A percentile compares a stretch with the other conserved stretches of the same genome.
These are phyloP conservation scores for Agastache rugosa DNA, from an alignment of 257 asterid genomes.

Conservation along the genomic window DNA sequence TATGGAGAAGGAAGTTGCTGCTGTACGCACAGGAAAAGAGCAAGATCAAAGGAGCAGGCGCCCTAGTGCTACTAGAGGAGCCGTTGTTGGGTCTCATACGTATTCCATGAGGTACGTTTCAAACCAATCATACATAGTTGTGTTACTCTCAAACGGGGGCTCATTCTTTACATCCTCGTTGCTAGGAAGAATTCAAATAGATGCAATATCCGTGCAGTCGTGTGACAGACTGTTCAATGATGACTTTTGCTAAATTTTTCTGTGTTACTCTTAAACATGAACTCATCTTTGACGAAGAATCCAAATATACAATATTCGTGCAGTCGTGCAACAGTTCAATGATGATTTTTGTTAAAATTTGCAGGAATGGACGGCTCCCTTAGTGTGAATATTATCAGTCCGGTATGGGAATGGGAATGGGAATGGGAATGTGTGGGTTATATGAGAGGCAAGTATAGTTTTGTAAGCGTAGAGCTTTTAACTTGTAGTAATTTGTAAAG, in stretches of 20 bases:
- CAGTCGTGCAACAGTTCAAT: neutral
- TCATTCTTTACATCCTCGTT: constrained; percentile 6
- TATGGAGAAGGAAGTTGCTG: constrained; percentile 81
- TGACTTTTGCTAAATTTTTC: constrained; percentile 34
- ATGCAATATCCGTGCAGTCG: neutral
- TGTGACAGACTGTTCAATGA: neutral
- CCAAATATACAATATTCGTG: neutral
- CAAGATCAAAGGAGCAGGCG: constrained; percentile 67
- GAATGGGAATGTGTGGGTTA: constrained; percentile 17
- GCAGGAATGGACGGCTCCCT: constrained; percentile 49
- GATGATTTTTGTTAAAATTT: constrained; percentile 30
- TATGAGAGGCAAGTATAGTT: constrained; percentile 33
- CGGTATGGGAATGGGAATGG: neutral
- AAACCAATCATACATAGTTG: neutral
- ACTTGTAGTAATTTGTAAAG: constrained; percentile 50
- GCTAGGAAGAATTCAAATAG: neutral
- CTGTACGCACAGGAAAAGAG: constrained; percentile 71
- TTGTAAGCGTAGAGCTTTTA: constrained; percentile 41
- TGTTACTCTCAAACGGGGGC: neutral
- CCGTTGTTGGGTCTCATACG: constrained; percentile 54
- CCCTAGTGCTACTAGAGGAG: constrained; percentile 52
- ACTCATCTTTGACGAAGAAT: neutral
- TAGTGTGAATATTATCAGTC: constrained; percentile 24
- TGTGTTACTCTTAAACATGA: neutral
- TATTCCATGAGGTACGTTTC: constrained; percentile 53